Percentiles rank a stretch among this genome's conserved stretches.
Evolutionary conservation across 805 yeast species (phyloP).

Genomic region (Wickerhamiella allomyrinae): DNA sequence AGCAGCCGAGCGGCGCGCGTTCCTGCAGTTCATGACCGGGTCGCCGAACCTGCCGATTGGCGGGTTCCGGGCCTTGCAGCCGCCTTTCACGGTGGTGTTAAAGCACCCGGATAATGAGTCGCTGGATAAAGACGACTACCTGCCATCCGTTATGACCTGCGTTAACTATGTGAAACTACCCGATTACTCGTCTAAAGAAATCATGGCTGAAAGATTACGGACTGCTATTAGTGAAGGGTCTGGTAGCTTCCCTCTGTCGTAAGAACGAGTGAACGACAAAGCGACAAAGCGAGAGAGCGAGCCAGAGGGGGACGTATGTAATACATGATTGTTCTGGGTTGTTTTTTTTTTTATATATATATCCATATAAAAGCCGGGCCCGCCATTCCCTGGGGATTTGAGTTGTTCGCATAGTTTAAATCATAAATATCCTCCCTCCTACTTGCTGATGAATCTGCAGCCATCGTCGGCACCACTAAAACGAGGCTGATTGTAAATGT

Average conservation of each 20-base stretch:
- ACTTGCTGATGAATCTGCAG: too few relatives aligned
- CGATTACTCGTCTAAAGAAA: conserved; percentile 47
- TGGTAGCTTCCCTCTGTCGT: conserved; percentile 72
- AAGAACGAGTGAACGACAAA: too few relatives aligned
- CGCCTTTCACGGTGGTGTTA: conserved; percentile 75
- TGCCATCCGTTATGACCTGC: conserved; percentile 98
- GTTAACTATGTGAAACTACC: conserved; percentile 89
- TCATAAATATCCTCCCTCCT: too few relatives aligned
- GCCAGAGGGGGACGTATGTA: too few relatives aligned
- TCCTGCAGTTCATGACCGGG: conserved; percentile 81
- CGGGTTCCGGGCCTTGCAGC: conserved; percentile 71
- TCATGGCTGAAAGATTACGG: conserved; percentile 42
- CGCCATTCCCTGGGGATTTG: too few relatives aligned
- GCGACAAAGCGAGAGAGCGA: too few relatives aligned
- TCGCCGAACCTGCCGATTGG: conserved; percentile 89
- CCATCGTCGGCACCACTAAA: too few relatives aligned
- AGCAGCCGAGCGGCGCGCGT: conserved; percentile 45
- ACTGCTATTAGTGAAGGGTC: conserved; percentile 82
- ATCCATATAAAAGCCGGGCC: too few relatives aligned
- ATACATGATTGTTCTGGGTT: too few relatives aligned
- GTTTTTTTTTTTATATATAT: too few relatives aligned
- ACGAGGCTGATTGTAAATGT: too few relatives aligned
- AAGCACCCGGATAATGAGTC: conserved; percentile 52
- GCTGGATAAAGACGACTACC: conserved; percentile 53
- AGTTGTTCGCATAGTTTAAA: too few relatives aligned